phyloP scores from a whole-genome alignment of 495 filamentous ascomycete genomes.

The Ramalina intermedia region DNA sequence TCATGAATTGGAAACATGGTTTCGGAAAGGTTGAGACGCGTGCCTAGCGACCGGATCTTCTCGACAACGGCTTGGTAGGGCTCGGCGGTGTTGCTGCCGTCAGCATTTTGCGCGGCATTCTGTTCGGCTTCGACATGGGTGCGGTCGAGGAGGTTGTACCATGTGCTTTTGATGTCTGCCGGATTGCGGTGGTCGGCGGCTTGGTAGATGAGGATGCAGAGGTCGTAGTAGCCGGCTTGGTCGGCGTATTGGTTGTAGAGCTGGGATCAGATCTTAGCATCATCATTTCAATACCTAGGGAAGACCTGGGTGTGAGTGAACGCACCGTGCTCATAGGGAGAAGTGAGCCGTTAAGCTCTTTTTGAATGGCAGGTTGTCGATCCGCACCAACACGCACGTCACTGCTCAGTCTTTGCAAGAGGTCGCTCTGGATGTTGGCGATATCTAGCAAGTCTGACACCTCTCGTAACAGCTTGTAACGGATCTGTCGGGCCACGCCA shows the following conservation, averaged over 20 bases:
- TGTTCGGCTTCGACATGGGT: conserved; percentile 47
- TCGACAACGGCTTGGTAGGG: conserved; percentile 71
- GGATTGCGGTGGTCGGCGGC: conserved; percentile 75
- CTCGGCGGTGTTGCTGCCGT: not conserved
- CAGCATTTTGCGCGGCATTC: conserved; percentile 29
- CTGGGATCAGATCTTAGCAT: conserved; percentile 26
- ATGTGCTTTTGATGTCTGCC: conserved; percentile 66
- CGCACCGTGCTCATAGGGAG: conserved; percentile 59
- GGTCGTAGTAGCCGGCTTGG: conserved; percentile 75
- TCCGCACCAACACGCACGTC: conserved; percentile 52
- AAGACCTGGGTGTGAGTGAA: conserved; percentile 4
- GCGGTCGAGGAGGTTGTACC: conserved; percentile 64
- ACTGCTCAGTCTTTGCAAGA: conserved; percentile 62
- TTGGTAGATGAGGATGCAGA: conserved; percentile 83
- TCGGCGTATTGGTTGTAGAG: conserved; percentile 87
- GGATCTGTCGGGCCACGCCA: conserved; percentile 56
- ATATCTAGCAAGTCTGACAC: conserved; percentile 80
- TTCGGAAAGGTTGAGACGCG: conserved; percentile 62
- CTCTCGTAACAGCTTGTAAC: conserved; percentile 65
- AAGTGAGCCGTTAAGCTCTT: conserved; percentile 58
- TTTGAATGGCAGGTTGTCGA: conserved; percentile 43
- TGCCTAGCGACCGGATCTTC: conserved; percentile 60
- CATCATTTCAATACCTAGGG: not conserved
- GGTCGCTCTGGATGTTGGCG: conserved; percentile 86
- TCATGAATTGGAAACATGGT: conserved; percentile 57